Evolutionary conservation across 495 filamentous ascomycete species (phyloP), one percentile per base, ranked within the genome.

Genomic region (Polyplosphaeria fusca): DNA sequence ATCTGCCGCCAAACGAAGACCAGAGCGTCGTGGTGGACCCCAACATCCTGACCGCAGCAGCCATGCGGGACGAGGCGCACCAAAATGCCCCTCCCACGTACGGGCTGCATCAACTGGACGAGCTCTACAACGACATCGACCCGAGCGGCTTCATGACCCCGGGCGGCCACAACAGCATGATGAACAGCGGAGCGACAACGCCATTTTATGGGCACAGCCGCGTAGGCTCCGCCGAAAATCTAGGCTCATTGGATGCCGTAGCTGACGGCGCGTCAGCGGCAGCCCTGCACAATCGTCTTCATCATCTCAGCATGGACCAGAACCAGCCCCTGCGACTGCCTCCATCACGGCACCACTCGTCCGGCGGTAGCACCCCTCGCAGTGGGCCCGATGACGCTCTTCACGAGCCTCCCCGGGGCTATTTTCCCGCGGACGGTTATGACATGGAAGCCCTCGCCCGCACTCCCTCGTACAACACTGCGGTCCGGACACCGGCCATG

Each of bases 71-170:
- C 28, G 66, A 66, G 45, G 65, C 50, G 64, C 72, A 48, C 18
- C 44, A 68, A 5, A 57, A 86, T 55, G 88, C 90, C 12, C 93
- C 93, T 27, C 93, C 93, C 0, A 77, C 86, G 27, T 98, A 98
- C 66, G 88, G 87, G 42, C 81, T 89, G 59, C 92, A 96, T 71
- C 77, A 82, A 16, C 79, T 95, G 38, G 93, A 98, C 73, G 85
- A 89, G 64, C 72, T 96, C 3, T 98, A 93, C 70, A 86, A 88
- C 56, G 87, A 91, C 51, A 75, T 95, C 42, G 87, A 94, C 68
- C 76, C 79, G 14, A 83, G 72, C 32, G 87, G 85, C 26, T 86
- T 89, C 62, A 82, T 87, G 65, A 95, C 91, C 0, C 88, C 89
- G 5, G 60, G 52, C 5, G 38, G 38, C 3, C 40, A 25, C 22